phyloP scores from a whole-genome alignment of 176 grass and related monocot genomes.

The Phragmites australis region DNA sequence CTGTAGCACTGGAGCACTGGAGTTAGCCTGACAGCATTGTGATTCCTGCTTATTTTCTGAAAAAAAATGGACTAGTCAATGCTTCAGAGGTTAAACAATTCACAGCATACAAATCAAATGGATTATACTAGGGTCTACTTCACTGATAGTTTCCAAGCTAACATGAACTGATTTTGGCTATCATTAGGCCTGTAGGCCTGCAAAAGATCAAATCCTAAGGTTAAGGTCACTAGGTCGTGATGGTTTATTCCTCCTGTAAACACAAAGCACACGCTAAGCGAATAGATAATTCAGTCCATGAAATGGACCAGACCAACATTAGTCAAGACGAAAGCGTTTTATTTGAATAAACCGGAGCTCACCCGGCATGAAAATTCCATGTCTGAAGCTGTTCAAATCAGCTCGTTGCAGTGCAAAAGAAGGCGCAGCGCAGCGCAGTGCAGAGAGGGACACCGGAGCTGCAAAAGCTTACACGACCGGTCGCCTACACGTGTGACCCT shows the following conservation, averaged over 20 bases:
- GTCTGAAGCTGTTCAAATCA: not conserved
- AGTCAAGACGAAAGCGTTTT: constrained; percentile 1
- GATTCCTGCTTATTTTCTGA: too few relatives aligned
- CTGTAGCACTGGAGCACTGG: too few relatives aligned
- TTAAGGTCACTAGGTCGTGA: constrained; percentile 28
- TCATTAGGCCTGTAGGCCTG: constrained; percentile 12
- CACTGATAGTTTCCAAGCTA: constrained; percentile 38
- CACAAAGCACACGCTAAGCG: constrained; percentile 25
- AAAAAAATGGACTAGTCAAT: constrained; percentile 5
- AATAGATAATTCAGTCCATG: not conserved
- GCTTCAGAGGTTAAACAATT: not conserved
- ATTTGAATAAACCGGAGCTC: constrained; percentile 5
- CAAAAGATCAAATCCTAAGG: constrained; percentile 19
- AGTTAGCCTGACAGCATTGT: too few relatives aligned
- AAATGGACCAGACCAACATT: constrained; percentile 4
- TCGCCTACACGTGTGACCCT: constrained; percentile 33
- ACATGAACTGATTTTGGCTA: constrained; percentile 12
- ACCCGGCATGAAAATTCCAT: constrained; percentile 7
- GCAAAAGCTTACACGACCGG: constrained; percentile 27
- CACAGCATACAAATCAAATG: constrained; percentile 10
- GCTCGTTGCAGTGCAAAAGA: not conserved
- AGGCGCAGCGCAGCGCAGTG: constrained; percentile 11
- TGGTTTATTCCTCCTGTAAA: constrained; percentile 28
- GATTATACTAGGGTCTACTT: constrained; percentile 28
- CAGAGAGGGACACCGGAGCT: constrained; percentile 36